phyloP scores from a whole-genome alignment of 1,284 basidiomycete species.

The Cutaneotrichosporon sp. region DNA sequence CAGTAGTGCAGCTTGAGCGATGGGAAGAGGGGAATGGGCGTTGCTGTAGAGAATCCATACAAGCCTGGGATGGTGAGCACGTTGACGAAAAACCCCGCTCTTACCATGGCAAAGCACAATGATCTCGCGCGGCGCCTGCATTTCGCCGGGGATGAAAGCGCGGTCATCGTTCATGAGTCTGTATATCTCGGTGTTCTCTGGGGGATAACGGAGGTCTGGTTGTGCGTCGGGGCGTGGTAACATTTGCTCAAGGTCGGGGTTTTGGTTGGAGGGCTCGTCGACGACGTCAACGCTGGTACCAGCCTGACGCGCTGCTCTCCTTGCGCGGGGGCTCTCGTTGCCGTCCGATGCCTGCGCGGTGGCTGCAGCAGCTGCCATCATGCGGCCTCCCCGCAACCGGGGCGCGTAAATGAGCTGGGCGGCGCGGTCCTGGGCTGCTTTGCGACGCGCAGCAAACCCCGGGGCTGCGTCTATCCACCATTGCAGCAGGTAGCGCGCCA shows the following conservation, averaged over 20 bases:
- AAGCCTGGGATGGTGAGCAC: constrained; percentile 56
- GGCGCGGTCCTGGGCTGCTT: constrained; percentile 22
- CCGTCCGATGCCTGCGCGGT: not conserved
- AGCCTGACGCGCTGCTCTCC: not conserved
- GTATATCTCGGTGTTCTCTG: constrained; percentile 55
- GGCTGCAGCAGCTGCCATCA: constrained; percentile 1
- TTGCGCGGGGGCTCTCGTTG: not conserved
- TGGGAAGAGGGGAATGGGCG: constrained; percentile 64
- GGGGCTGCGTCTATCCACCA: constrained; percentile 36
- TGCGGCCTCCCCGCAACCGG: not conserved
- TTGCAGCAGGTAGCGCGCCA: constrained; percentile 37
- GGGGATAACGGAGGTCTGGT: constrained; percentile 31
- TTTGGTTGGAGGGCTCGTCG: not conserved
- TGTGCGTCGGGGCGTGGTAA: constrained; percentile 7
- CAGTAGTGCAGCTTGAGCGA: constrained; percentile 80
- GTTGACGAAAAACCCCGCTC: constrained; percentile 25
- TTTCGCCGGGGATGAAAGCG: constrained; percentile 59
- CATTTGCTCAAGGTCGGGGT: constrained; percentile 4
- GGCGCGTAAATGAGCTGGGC: constrained; percentile 14
- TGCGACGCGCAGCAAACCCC: constrained; percentile 19
- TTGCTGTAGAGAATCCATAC: constrained; percentile 84
- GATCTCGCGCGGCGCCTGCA: constrained; percentile 75
- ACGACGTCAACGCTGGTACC: not conserved
- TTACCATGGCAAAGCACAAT: constrained; percentile 92
- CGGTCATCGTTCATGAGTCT: constrained; percentile 65